Conservation (phyloP, 352 stramenopile species). For the Globisporangium parvum region DNA sequence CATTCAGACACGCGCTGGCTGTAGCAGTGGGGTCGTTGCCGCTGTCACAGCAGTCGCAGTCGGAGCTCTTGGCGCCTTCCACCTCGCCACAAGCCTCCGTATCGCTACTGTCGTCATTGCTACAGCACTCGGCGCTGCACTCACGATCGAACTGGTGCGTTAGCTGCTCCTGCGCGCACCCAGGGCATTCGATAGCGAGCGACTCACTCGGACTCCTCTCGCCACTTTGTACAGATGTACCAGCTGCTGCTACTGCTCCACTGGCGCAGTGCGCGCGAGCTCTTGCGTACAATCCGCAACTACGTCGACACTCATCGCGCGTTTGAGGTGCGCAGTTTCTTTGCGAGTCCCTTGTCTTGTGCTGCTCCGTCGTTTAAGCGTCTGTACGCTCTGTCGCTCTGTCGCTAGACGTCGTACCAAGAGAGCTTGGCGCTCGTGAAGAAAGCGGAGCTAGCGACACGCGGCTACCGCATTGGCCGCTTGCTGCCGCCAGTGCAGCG, state of each 20-base stretch:
- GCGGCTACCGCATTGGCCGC: conserved; percentile 41
- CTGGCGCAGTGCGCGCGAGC: not conserved
- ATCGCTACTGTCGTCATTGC: not conserved
- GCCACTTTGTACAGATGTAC: conserved; percentile 5
- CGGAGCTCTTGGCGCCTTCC: too few species aligned
- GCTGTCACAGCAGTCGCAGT: too few species aligned
- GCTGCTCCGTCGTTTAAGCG: not conserved
- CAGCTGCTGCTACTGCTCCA: conserved; percentile 5
- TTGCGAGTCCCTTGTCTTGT: not conserved
- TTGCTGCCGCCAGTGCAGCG: conserved; percentile 47
- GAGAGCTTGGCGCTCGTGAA: conserved; percentile 43
- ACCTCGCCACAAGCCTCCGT: too few species aligned
- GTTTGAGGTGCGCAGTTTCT: conserved; percentile 9
- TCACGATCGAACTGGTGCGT: conserved; percentile 6
- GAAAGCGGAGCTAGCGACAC: conserved; percentile 44
- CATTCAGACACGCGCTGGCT: too few species aligned
- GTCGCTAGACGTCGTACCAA: conserved; percentile 20
- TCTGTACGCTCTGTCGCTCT: too few species aligned
- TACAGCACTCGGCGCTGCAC: not conserved
- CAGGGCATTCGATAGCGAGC: not conserved
- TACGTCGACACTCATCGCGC: not conserved
- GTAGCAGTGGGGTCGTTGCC: too few species aligned
- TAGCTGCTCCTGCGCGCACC: not conserved
- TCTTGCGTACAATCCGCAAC: not conserved
- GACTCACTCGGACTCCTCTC: not conserved